These are phyloP conservation scores for Xylariaceae sp. DNA, from an alignment of 2,329 filamentous ascomycete genomes.

Conservation along the genomic window DNA sequence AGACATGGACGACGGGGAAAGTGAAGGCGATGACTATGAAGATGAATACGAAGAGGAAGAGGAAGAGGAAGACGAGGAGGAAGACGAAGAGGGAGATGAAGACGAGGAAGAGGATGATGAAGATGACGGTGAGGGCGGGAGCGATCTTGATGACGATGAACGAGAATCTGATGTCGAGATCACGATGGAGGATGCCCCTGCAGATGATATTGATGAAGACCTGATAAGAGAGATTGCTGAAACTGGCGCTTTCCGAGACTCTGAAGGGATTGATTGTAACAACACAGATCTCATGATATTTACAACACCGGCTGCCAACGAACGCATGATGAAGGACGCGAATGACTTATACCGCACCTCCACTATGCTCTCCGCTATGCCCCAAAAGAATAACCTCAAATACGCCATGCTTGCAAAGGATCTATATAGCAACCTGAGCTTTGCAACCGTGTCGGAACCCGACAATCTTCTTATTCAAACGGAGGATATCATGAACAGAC, in stretches of 20 bases:
- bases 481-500: conserved; percentile 60
- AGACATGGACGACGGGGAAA: conserved; percentile 12
- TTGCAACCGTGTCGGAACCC: conserved; percentile 60
- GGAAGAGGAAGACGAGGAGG: background rate
- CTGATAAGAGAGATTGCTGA: conserved; percentile 30
- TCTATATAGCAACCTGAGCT: conserved; percentile 53
- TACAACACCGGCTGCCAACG: conserved; percentile 49
- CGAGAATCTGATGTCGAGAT: conserved; percentile 37
- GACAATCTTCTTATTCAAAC: conserved; percentile 68
- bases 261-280: conserved; percentile 26
- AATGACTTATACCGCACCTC: conserved; percentile 52
- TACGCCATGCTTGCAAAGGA: conserved; percentile 69
- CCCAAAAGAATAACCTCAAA: conserved; percentile 49
- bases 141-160: conserved; percentile 30
- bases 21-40: background rate
- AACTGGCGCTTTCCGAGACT: conserved; percentile 25
- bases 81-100: conserved; percentile 23
- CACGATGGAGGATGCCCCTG: conserved; percentile 34
- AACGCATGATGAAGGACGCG: conserved; percentile 49
- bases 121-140: conserved; percentile 28
- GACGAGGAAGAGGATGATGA: conserved; percentile 35
- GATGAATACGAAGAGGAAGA: conserved; percentile 19
- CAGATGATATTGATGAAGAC: conserved; percentile 35
- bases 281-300: conserved; percentile 51
- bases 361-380: conserved; percentile 38